phyloP scores from a whole-genome alignment of 116 monocot species.

The Phalaenopsis hybrid region DNA sequence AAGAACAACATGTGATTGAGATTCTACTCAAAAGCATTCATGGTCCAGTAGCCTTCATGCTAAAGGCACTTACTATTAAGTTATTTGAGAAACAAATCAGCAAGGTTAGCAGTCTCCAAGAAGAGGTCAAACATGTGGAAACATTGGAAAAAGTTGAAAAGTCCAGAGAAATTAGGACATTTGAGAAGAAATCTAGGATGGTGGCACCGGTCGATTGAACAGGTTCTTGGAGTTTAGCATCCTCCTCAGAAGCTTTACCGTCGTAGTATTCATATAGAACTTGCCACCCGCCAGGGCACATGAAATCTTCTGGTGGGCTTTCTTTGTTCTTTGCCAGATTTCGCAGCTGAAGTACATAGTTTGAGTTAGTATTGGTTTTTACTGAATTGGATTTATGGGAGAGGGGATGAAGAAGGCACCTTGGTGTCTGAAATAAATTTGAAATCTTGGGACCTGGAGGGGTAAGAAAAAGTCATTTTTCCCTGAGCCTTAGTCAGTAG shows the following conservation, averaged over 20 bases:
- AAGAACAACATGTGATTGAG: too few relatives aligned
- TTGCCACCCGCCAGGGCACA: constrained; percentile 98
- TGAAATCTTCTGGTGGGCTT: constrained; percentile 84
- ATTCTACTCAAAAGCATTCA: too few relatives aligned
- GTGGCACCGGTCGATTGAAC: constrained; percentile 7
- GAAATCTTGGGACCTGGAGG: constrained; percentile 75
- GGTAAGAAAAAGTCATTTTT: constrained; percentile 89
- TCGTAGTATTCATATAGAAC: constrained; percentile 92
- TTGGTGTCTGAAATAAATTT: constrained; percentile 85
- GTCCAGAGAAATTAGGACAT: too few relatives aligned
- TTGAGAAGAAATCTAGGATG: too few relatives aligned
- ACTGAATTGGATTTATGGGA: not conserved
- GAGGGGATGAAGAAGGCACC: constrained; percentile 16
- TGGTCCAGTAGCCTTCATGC: too few relatives aligned
- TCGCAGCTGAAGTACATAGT: constrained; percentile 50
- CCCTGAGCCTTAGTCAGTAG: constrained; percentile 25
- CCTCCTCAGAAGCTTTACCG: constrained; percentile 20
- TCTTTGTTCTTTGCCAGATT: constrained; percentile 68
- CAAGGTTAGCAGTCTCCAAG: too few relatives aligned
- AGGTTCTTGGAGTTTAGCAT: constrained; percentile 20
- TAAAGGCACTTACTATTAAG: too few relatives aligned
- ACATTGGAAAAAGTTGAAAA: too few relatives aligned
- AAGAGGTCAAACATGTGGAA: too few relatives aligned
- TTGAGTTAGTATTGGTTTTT: not conserved
- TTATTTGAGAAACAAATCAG: too few relatives aligned